Evolutionary conservation across 2,329 filamentous ascomycete species (phyloP).

Genomic region (Lachnellula hyalina): DNA sequence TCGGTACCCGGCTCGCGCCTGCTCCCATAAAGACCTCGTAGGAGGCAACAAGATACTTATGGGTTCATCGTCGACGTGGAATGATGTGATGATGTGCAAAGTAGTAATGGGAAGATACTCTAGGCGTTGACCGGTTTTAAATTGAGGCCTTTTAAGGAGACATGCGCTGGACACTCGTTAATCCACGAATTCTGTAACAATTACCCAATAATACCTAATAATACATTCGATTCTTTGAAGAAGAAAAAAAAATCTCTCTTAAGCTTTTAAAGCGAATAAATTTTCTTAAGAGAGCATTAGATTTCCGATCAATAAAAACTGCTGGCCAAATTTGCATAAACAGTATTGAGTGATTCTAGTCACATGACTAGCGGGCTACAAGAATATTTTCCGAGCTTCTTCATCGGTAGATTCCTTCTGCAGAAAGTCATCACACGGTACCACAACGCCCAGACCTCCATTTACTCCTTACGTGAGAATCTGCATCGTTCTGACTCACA

Average conservation of each 20-base stretch:
- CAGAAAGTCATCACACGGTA: not conserved
- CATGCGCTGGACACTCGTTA: slow-evolving; percentile 16
- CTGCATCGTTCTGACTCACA: not conserved
- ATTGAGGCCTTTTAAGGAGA: slow-evolving; percentile 2
- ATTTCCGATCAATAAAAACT: too few relatives aligned
- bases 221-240: slow-evolving; percentile 2
- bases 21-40: slow-evolving; percentile 23
- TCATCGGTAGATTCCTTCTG: not conserved
- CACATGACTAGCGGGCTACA: not conserved
- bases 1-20: slow-evolving; percentile 72
- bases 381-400: not conserved
- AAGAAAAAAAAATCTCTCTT: not conserved
- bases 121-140: slow-evolving; percentile 9
- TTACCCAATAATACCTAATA: slow-evolving; percentile 18
- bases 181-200: slow-evolving; percentile 4
- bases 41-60: slow-evolving; percentile 2
- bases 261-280: not conserved
- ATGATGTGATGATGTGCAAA: slow-evolving; percentile 23
- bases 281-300: not conserved
- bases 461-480: not conserved
- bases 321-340: too few relatives aligned
- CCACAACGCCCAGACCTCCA: not conserved
- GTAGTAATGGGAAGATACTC: slow-evolving; percentile 9
- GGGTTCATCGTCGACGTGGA: not conserved
- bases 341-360: not conserved